A percentile compares a stretch with the other conserved stretches of the same genome.
These are phyloP conservation scores for Cinnamomum chago DNA, from an alignment of 164 flowering plant species.

Conservation along the genomic window DNA sequence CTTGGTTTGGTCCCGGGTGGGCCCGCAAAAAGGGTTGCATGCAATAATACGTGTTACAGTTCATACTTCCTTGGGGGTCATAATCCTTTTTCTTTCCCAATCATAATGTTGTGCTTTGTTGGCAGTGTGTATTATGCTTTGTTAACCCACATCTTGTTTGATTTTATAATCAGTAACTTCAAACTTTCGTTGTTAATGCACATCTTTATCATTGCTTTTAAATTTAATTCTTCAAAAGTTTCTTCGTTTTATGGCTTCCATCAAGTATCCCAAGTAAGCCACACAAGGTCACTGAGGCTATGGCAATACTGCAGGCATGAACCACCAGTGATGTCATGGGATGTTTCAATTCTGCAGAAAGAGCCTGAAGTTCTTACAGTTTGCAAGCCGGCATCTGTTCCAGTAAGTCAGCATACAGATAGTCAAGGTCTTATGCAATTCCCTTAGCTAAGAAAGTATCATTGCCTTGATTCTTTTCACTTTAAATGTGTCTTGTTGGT, in stretches of 20 bases:
- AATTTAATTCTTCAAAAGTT: not conserved
- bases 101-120: not conserved
- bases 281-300: not conserved
- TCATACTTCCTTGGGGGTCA: too few species aligned
- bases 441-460: too few species aligned
- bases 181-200: too few species aligned
- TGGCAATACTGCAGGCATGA: constrained; percentile 65
- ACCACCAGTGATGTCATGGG: constrained; percentile 84
- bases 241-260: not conserved
- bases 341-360: constrained; percentile 51
- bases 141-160: not conserved
- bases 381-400: constrained; percentile 89
- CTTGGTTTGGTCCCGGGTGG: too few species aligned
- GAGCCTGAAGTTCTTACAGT: constrained; percentile 74
- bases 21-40: too few species aligned
- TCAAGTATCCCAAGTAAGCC: not conserved
- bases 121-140: not conserved
- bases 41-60: too few species aligned
- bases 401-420: constrained; percentile 45
- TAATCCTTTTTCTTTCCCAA: too few species aligned
- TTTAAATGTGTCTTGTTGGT: too few species aligned
- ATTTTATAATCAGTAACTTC: too few species aligned
- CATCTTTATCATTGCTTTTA: not conserved
- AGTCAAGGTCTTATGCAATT: too few species aligned
- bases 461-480: too few species aligned